Percentiles rank a stretch among this genome's conserved stretches.
These are phyloP conservation scores for Citrus maxima DNA, from an alignment of 345 rosid species.

Conservation along the genomic window DNA sequence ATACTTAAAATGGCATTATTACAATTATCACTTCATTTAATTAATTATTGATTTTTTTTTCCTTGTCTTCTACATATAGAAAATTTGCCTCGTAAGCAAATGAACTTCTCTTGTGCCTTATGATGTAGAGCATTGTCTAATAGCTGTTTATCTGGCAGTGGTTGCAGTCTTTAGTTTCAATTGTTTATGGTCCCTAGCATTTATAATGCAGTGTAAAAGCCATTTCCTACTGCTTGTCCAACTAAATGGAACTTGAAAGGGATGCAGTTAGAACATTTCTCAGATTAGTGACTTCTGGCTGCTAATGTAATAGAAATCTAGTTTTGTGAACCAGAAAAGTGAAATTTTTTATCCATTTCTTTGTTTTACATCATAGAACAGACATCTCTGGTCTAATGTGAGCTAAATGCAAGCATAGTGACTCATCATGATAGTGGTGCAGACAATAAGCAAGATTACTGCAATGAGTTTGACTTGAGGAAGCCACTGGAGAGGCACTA, in stretches of 20 bases:
- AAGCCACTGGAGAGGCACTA: constrained; percentile 90
- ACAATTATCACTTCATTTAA: neutral
- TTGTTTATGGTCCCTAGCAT: neutral
- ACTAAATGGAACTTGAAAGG: neutral
- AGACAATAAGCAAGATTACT: constrained; percentile 65
- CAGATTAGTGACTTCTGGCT: neutral
- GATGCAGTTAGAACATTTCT: neutral
- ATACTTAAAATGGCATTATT: neutral
- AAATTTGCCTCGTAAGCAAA: neutral
- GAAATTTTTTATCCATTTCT: neutral
- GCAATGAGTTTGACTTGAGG: constrained; percentile 87
- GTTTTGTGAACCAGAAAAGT: neutral
- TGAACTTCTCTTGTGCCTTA: neutral
- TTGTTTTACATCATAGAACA: neutral
- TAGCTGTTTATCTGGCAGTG: neutral
- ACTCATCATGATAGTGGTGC: constrained; percentile 25
- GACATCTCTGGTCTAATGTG: neutral
- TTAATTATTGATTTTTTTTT: neutral
- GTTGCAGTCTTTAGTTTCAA: neutral
- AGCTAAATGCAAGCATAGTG: neutral
- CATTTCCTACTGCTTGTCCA: neutral
- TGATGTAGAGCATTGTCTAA: neutral
- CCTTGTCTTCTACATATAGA: neutral
- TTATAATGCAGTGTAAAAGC: neutral
- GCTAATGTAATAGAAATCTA: neutral